A percentile compares a stretch with the other conserved stretches of the same genome.
These are phyloP conservation scores for Botrytis elliptica DNA, from an alignment of 2,329 filamentous ascomycete genomes.

Conservation along the genomic window DNA sequence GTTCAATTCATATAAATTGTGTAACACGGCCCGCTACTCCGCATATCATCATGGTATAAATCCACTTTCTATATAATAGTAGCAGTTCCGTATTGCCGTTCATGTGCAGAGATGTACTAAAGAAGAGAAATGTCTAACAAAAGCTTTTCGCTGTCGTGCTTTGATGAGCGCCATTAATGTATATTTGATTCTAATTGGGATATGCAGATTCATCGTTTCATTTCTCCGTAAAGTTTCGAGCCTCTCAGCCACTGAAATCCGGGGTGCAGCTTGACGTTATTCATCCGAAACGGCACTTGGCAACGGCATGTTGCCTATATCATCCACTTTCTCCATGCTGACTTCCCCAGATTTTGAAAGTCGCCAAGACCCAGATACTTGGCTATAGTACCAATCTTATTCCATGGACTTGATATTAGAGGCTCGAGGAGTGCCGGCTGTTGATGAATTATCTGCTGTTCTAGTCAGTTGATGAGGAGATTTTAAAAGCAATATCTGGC, in stretches of 20 bases:
- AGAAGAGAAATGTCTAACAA: neutral
- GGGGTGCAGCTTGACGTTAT: neutral
- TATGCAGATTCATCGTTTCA: neutral
- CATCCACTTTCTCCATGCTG: neutral
- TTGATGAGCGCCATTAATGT: neutral
- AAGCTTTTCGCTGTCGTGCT: neutral
- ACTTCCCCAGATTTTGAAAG: neutral
- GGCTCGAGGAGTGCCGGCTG: neutral
- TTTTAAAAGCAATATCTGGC: neutral
- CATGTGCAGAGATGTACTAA: neutral
- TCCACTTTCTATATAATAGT: neutral
- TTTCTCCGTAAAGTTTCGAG: neutral
- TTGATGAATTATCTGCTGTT: neutral
- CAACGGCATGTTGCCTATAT: neutral
- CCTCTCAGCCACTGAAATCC: neutral
- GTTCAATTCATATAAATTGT: constrained; percentile 10
- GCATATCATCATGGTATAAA: neutral
- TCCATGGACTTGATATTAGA: no score
- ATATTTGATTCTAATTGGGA: neutral
- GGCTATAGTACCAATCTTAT: neutral
- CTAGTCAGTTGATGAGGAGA: constrained; percentile 8
- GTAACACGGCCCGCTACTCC: constrained; percentile 21
- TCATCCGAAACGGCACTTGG: neutral
- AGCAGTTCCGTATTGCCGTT: neutral
- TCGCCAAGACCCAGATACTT: neutral